A percentile compares a stretch with the other conserved stretches of the same genome.
These are phyloP conservation scores for Acanthamoeba lenticulata DNA, from an alignment of 208 protist genomes.

Conservation along the genomic window DNA sequence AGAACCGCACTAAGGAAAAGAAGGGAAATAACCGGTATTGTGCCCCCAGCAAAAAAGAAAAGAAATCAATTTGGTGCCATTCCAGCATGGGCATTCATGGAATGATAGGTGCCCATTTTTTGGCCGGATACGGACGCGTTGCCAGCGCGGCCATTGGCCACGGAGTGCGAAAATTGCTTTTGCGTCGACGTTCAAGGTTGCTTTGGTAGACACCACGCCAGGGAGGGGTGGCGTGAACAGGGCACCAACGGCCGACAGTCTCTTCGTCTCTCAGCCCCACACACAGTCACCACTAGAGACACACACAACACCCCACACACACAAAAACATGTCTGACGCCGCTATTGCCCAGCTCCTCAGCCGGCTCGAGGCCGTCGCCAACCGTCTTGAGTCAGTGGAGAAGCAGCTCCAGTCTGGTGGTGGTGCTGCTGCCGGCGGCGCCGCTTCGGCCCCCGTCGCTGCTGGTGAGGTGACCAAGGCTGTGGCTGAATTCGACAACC, in stretches of 20 bases:
- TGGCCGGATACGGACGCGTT: no score
- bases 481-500: conserved; percentile 59
- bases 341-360: not conserved
- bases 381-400: conserved; percentile 44
- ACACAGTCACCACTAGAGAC: no score
- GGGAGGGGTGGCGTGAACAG: not conserved
- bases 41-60: no score
- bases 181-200: not conserved
- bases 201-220: not conserved
- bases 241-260: not conserved
- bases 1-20: not conserved
- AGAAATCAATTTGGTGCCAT: no score
- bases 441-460: not conserved
- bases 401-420: conserved; percentile 20
- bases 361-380: not conserved
- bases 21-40: no score
- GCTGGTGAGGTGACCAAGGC: conserved; percentile 37
- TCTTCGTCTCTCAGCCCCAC: not conserved
- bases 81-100: no score
- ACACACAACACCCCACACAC: not conserved
- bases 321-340: conserved; percentile 59
- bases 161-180: not conserved
- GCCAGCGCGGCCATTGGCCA: not conserved
- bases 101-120: no score
- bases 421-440: not conserved